Conservation (phyloP, 192 early-diverging fungal genomes). For the Coemansia sp. region DNA sequence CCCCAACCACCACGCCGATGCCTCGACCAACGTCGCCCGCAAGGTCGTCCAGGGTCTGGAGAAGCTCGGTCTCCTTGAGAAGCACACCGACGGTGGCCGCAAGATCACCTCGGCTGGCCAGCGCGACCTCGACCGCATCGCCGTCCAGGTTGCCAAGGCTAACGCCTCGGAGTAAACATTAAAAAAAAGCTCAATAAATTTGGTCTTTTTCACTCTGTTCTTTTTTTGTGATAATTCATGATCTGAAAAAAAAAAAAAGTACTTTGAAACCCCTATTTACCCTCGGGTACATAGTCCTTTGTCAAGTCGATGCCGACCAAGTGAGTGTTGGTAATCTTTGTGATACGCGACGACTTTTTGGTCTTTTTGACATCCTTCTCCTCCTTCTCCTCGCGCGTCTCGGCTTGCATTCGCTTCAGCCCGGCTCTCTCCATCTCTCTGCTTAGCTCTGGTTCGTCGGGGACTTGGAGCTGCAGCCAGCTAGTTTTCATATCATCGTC, state of each 20-base stretch:
- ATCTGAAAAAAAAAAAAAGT: neutral
- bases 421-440: slow-evolving; percentile 66
- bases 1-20: slow-evolving; percentile 85
- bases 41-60: slow-evolving; percentile 98
- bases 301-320: slow-evolving; percentile 72
- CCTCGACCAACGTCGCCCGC: slow-evolving; percentile 90
- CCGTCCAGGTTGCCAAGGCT: slow-evolving; percentile 63
- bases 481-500: slow-evolving; percentile 67
- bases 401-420: slow-evolving; percentile 70
- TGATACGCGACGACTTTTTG: slow-evolving; percentile 62
- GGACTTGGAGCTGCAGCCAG: slow-evolving; percentile 67
- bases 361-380: slow-evolving; percentile 61
- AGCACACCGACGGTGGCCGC: slow-evolving; percentile 91
- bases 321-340: slow-evolving; percentile 81
- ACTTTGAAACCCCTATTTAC: slow-evolving; percentile 8
- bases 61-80: slow-evolving; percentile 97
- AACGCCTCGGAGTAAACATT: slow-evolving; percentile 16
- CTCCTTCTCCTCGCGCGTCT: slow-evolving; percentile 53
- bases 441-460: slow-evolving; percentile 71
- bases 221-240: neutral
- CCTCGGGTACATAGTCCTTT: slow-evolving; percentile 60
- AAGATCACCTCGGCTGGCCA: slow-evolving; percentile 93
- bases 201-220: neutral
- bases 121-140: slow-evolving; percentile 98
- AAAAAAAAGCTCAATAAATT: slow-evolving; percentile 4